Evolutionary conservation across 371 early-diverging fungal species (phyloP), one percentile per base, ranked within the genome.

Genomic region (Actinomortierella wolfii): DNA sequence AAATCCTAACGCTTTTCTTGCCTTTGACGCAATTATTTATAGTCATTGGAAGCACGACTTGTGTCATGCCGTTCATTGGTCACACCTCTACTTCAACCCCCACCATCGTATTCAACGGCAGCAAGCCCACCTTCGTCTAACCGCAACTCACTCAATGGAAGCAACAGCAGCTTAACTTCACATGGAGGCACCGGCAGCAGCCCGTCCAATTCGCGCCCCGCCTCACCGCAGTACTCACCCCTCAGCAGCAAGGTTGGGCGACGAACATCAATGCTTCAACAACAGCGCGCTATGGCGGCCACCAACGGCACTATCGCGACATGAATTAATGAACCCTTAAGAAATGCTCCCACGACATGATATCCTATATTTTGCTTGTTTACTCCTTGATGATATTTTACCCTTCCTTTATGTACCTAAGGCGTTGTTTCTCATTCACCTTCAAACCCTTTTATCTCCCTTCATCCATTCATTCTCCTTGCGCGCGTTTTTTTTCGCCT

Each of bases 31-130:
- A 34, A n/a, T n/a, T 11, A 34, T 6, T 11, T 6, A 34, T 34
- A 34, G 34, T 34, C 34, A 64, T 69, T 89, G 68, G 89, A 89
- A 64, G 83, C 87, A 13, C 82, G 89, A 9, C 64, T 89, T 43
- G 86, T 83, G 25, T 86, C 86, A 24, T 89, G 87, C 48, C 85
- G 89, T 26, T 83, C 85, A 0, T 61, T 89, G 51, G 87, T 89
- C 20, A 86, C 87, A 1, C 89, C 87, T 11, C 63, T 89, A 0
- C 56, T 89, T 23, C 84, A 86, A 21, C 86, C 89, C 39, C 86
- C 89, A 2, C 77, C 77, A 18, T 79, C 79, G 9, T 77, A 79
- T 45, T 76, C 77, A 7, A 61, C 57, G 2, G 61, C 74, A 41
- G 65, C 61, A 11, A 58, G 57, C 6, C 28, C 50, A 11, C 29